Base-by-base conservation (phyloP, 192 early-diverging fungal species). In the Backusella parvicylindrica region DNA sequence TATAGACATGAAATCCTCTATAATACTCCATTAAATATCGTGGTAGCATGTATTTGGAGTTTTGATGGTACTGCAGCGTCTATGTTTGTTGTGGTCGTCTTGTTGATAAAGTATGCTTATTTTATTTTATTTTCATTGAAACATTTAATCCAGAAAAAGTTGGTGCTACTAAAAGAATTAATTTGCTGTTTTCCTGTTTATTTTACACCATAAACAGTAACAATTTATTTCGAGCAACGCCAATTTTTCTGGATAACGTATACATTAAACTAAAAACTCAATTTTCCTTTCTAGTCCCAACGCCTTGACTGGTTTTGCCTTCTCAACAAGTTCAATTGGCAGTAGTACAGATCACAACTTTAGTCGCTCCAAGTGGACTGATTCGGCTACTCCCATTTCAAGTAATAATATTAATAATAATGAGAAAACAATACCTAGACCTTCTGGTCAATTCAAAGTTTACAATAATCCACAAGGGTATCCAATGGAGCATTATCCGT, bases 41-140 rank as follows among this genome's bases (percentile, higher is more conserved):
- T 28, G 11, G 23, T 60, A 1, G 53, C 53, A 60, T 21, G 26
- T 9, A 16, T 70, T 47, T 70, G 68, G 68, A 43, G 38, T 41
- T 70, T 70, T 32, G 68, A 70, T 47, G 68, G 68, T 18, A 70
- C 68, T 6, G 23, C 40, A 16, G 41, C 40, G 12, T 41, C 68
- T 30, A 70, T 37, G 23, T 23, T 70, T 43, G 66, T 68, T 68
- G 21, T 68, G 23, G 32, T 68, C 5, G 36, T 36, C 2, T 68
- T 68, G n/a, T 21, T 68, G 16, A 60, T 60, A 13, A 60, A 60
- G 53, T 60, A 60, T 4, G 53, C 28, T 26, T 12, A 26, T 28
- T 47, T 47, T 47, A 47, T 47, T 47, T 18, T 47, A n/a, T n/a
- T n/a, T n/a, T n/a, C n/a, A n/a, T n/a, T n/a, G n/a, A n/a, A n/a